Conservation (phyloP, 1,284 basidiomycete genomes). For the Heterobasidion annosum region DNA sequence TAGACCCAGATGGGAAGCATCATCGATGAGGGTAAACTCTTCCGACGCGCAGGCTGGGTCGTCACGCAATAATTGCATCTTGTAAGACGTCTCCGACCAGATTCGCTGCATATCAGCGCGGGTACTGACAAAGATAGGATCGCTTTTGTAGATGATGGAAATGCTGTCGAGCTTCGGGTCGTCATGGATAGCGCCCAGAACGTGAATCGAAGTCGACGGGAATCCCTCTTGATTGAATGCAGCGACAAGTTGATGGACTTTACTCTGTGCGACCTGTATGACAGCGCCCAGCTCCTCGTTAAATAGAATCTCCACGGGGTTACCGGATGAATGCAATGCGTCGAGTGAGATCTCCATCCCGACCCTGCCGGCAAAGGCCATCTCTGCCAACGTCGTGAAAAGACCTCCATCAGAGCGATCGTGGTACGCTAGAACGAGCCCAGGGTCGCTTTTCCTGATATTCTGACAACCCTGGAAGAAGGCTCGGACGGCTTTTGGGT, state of each 20-base stretch:
- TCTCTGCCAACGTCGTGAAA: slow-evolving; percentile 88
- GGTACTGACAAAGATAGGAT: slow-evolving; percentile 55
- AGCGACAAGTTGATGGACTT: slow-evolving; percentile 50
- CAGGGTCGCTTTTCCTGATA: slow-evolving; percentile 51
- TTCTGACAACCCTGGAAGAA: slow-evolving; percentile 77
- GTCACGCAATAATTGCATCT: slow-evolving; percentile 88
- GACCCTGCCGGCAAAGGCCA: slow-evolving; percentile 88
- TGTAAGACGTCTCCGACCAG: slow-evolving; percentile 94
- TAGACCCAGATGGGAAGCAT: slow-evolving; percentile 53
- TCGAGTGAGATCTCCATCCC: slow-evolving; percentile 71
- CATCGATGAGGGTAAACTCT: slow-evolving; percentile 76
- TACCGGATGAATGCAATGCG: slow-evolving; percentile 32
- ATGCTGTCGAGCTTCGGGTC: slow-evolving; percentile 47
- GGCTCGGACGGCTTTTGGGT: slow-evolving; percentile 64
- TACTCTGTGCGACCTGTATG: slow-evolving; percentile 69
- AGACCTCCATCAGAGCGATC: slow-evolving; percentile 97
- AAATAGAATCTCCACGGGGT: slow-evolving; percentile 72
- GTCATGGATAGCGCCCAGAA: slow-evolving; percentile 62
- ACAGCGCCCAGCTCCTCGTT: slow-evolving; percentile 97
- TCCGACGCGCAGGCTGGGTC: slow-evolving; percentile 72
- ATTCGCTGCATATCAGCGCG: slow-evolving; percentile 71
- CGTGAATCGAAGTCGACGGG: slow-evolving; percentile 65
- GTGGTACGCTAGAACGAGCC: slow-evolving; percentile 87
- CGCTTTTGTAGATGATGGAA: slow-evolving; percentile 45
- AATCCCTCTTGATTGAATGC: slow-evolving; percentile 67